Base-by-base conservation (phyloP, 805 yeast species). In the Barnettozyma siamensis region DNA sequence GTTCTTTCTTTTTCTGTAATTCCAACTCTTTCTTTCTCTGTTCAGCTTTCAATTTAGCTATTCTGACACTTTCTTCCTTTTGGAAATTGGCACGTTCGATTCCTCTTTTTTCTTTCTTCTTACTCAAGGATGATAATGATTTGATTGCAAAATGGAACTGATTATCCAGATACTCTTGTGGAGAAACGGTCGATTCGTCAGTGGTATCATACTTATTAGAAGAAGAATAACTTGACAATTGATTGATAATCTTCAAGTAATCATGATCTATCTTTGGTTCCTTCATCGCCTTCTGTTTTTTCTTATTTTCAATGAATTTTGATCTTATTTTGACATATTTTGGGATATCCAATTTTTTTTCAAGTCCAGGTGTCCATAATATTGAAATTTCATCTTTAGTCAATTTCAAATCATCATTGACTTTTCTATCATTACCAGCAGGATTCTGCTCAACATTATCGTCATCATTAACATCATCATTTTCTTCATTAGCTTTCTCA, bases 291-390 rank as follows among this genome's bases (percentile, higher is more conserved):
- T 45, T 36, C 18, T 44, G 42, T 16, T 47, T 46, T 13, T 35
- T 68, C 47, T 55, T 59, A 38, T 55, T 65, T 46, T 59, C 51
- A 4, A 75, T 58, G 13, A 63, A 48, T 8, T 53, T 57, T 15
- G 68, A 47, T 39, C 87, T 63, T 30, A 68, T 69, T 18, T 65
- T 59, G 0, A 87, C 80, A 55, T 78, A 80, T 31, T 64, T 76
- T 12, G 69, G 75, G 31, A 84, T 67, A 59, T 83, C 81, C 46
- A 81, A 75, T 12, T 55, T 51, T 37, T 57, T 61, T 16, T 45
- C 48, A 2, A 45, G 38, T 10, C 48, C 46, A 15, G 42, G 45
- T 3, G 45, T 34, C 45, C 47, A 43, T 8, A 51, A 34, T 5
- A 38, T 33, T 16, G 28, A 24, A 4, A 11, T 21, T 13, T 40